These are phyloP conservation scores for Caryopteris hybrid DNA, from an alignment of 305 asterid species.

Conservation along the genomic window DNA sequence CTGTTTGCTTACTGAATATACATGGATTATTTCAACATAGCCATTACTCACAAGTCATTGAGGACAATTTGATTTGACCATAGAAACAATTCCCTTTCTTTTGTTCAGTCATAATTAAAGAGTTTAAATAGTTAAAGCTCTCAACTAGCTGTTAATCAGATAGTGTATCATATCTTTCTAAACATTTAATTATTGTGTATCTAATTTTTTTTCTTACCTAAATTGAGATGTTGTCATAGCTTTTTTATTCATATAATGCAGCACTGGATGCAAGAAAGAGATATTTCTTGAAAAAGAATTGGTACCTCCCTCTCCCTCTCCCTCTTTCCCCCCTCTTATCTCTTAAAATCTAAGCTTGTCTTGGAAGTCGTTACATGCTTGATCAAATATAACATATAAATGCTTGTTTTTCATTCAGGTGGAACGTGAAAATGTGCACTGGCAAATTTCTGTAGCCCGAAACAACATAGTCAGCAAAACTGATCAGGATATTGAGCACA, in stretches of 20 bases:
- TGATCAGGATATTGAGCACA: slow-evolving; percentile 21
- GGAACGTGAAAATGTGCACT: slow-evolving; percentile 55
- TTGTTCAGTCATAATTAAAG: neutral
- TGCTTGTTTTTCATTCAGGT: slow-evolving; percentile 38
- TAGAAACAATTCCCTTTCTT: neutral
- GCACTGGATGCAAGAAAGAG: slow-evolving; percentile 91
- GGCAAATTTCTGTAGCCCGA: slow-evolving; percentile 53
- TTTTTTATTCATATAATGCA: slow-evolving; percentile 38
- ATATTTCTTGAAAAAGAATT: slow-evolving; percentile 63
- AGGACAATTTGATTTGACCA: neutral
- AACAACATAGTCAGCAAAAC: slow-evolving; percentile 30
- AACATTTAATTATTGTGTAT: neutral
- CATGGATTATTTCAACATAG: no score
- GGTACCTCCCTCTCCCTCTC: slow-evolving; percentile 46
- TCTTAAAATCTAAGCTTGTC: no score
- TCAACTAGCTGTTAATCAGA: slow-evolving; percentile 4
- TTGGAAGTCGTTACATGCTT: neutral
- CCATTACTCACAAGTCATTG: neutral
- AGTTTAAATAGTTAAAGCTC: neutral
- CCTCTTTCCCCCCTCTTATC: no score
- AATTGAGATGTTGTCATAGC: neutral
- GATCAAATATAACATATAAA: slow-evolving; percentile 8
- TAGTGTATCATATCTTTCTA: neutral
- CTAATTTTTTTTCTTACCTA: neutral
- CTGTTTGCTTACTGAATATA: neutral